These are phyloP conservation scores for Candida odintsovae DNA, from an alignment of 805 yeast genomes.

Conservation along the genomic window DNA sequence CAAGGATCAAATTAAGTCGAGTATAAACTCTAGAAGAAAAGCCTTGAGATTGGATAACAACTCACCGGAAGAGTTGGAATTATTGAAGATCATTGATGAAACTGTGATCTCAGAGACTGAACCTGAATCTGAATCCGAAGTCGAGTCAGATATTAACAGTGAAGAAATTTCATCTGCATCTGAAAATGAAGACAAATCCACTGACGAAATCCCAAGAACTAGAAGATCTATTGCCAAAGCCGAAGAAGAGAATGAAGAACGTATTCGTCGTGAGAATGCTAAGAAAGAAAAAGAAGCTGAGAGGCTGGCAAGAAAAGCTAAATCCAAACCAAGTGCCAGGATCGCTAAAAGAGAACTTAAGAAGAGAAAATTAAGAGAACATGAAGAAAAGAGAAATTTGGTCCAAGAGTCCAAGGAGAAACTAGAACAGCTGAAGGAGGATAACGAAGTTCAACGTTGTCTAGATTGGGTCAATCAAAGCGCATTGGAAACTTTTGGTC, in stretches of 20 bases:
- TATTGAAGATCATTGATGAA: conserved; percentile 35
- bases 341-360: conserved; percentile 30
- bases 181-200: conserved; percentile 4
- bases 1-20: conserved; percentile 44
- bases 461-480: conserved; percentile 58
- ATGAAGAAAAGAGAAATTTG: conserved; percentile 25
- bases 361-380: conserved; percentile 28
- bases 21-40: conserved; percentile 54
- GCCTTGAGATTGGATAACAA: conserved; percentile 41
- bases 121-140: conserved; percentile 17
- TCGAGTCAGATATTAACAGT: conserved; percentile 10
- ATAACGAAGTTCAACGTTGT: conserved; percentile 40
- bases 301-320: conserved; percentile 18
- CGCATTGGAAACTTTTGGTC: conserved; percentile 47
- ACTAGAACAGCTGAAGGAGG: conserved; percentile 29
- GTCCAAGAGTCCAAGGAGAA: conserved; percentile 22
- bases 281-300: conserved; percentile 12
- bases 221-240: conserved; percentile 22
- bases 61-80: conserved; percentile 36
- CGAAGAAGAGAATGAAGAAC: conserved; percentile 16
- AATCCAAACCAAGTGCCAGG: conserved; percentile 30
- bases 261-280: conserved; percentile 9
- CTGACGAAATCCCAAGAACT: conserved; percentile 19
- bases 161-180: conserved; percentile 8
- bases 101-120: conserved; percentile 31